Base-by-base conservation (phyloP, 352 stramenopile genomes). In the Globisporangium abappressorium region DNA sequence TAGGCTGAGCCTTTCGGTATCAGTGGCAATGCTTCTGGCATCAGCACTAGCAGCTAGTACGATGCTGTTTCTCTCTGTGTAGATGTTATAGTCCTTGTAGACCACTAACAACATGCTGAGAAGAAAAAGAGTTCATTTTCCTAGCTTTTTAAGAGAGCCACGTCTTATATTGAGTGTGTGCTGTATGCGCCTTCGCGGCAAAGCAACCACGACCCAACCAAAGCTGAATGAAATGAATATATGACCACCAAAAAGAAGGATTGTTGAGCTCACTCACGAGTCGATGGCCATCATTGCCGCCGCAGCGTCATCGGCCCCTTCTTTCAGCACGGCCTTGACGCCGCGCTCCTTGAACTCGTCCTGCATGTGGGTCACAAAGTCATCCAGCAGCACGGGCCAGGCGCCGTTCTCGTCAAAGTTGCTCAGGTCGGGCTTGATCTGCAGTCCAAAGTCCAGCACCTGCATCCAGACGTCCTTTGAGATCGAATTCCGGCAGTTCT, bases 341-440 rank as follows among this genome's bases (percentile, higher is more conserved):
- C 85, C 82, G 7, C 73, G 75, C 20, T 70, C 68, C 11, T 64
- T 60, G 56, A 93, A 87, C 33, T 79, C 64, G 54, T 91, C 73
- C 47, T 82, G 73, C 76, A 94, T 82, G 62, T 93, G 66, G 18
- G 74, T 69, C 57, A 90, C 85, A 74, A 94, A 96, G 55, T 96
- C 88, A 67, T 96, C 88, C 22, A 96, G 75, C 26, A 96, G 70
- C 63, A 96, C 88, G 22, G 88, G 88, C 88, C 88, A 96, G 15
- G 88, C 88, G 64, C 84, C 85, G 51, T 96, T 96, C 61, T 93
- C 86, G 69, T 96, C 86, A 74, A 91, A 96, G 69, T 94, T 93
- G 77, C 79, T 90, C 70, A 96, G 55, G 54, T 93, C 81, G 5
- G 72, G 54, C 26, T 80, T 74, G 47, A 96, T 88, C 60, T 94